These are phyloP conservation scores for Debaryomyces singareniensis DNA, from an alignment of 1,139 yeast species.

Conservation along the genomic window DNA sequence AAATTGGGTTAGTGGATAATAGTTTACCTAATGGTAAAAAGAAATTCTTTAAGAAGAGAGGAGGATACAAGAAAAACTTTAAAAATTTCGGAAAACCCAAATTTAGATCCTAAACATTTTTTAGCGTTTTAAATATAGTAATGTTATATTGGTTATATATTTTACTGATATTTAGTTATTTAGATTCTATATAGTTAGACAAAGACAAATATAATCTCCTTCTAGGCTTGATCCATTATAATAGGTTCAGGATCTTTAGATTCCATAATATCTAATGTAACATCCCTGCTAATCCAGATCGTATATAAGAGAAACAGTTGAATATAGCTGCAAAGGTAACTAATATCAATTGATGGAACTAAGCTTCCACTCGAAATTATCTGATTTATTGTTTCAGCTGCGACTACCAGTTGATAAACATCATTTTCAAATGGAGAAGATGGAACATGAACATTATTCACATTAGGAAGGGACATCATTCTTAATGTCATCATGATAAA, in stretches of 20 bases:
- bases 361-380: background rate
- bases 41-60: conserved; percentile 8
- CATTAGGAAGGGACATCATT: background rate
- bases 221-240: too few species aligned
- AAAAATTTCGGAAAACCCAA: conserved; percentile 9
- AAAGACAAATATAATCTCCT: too few species aligned
- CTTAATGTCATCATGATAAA: background rate
- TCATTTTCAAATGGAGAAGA: background rate
- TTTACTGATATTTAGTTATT: too few species aligned
- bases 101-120: conserved; percentile 2
- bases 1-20: conserved; percentile 49
- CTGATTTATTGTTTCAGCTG: background rate
- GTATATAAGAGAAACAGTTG: conserved; percentile 19
- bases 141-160: too few species aligned
- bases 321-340: conserved; percentile 7
- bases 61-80: conserved; percentile 7
- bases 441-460: background rate
- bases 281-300: conserved; percentile 31
- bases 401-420: background rate
- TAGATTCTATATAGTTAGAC: too few species aligned
- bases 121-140: too few species aligned
- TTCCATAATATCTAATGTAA: conserved; percentile 17
- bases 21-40: conserved; percentile 19
- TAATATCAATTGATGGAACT: background rate
- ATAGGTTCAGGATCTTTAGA: too few species aligned